Base-by-base conservation (phyloP, 306 rosid genomes). In the Coriaria nepalensis region DNA sequence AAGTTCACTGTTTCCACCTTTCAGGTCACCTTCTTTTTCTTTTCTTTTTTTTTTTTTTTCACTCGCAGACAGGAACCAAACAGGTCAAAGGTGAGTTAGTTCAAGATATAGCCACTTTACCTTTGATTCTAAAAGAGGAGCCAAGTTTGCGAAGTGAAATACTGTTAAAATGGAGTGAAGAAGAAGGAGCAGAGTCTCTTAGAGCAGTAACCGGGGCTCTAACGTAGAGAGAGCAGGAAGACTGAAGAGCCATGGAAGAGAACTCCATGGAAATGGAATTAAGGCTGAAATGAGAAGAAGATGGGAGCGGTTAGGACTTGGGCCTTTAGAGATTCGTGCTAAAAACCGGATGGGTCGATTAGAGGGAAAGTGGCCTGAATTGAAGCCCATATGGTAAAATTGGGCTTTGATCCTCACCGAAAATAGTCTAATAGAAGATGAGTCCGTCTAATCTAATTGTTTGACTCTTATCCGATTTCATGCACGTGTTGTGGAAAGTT, bases 81-180 rank as follows among this genome's bases (percentile, higher is more conserved):
- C 4, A 13, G 7, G 15, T 15, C 37, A 5, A 43, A 9, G 43
- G 13, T 35, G 4, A 45, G 52, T 10, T 10, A 6, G 49, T 9
- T 14, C 29, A 45, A 7, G 9, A 32, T 9, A 12, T 0, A 33
- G 54, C 43, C 29, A 1, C 29, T 20, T 47, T 37, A 75, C 92
- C 82, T 66, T 63, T 71, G 62, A 41, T 33, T 53, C 57, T 33
- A 10, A 69, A 48, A 49, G 66, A 41, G 13, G 59, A 32, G 41
- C 38, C 53, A 4, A 54, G 49, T 40, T 35, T 55, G 35, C 37
- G 64, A 42, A 67, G 50, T 5, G 74, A 37, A 35, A 34, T 57
- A 39, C 60, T 33, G 43, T 50, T 2, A 47, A 37, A 45, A 50
- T 45, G 39, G 50, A 67, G 20, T 8, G 62, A 47, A 7, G 60